Conservation (phyloP, 2,329 filamentous ascomycete species). For the Sarocladiaceae sp. region DNA sequence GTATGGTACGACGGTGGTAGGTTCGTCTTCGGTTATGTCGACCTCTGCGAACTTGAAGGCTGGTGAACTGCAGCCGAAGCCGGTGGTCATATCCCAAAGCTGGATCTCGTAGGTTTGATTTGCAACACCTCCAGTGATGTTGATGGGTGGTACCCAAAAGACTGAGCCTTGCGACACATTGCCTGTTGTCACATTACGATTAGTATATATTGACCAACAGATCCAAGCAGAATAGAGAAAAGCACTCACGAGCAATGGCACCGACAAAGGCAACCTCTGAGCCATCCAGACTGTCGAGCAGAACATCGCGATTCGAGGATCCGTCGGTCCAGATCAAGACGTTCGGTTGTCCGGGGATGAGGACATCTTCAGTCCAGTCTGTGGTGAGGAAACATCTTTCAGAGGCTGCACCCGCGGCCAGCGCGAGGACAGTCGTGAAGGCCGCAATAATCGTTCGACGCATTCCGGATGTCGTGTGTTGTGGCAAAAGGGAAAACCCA, state of each 20-base stretch:
- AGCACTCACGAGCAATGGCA: slow-evolving; percentile 8
- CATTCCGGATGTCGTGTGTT: background rate
- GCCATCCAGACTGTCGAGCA: background rate
- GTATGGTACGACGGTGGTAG: background rate
- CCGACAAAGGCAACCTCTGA: background rate
- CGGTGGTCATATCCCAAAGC: background rate
- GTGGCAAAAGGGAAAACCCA: background rate
- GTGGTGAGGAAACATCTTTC: slow-evolving; percentile 4
- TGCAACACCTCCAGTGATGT: background rate
- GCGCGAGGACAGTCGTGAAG: background rate
- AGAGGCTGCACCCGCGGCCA: background rate
- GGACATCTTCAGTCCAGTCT: background rate
- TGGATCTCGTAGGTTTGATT: background rate
- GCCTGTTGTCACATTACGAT: background rate
- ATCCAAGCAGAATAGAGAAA: background rate
- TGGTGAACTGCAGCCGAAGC: background rate
- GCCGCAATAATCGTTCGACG: background rate
- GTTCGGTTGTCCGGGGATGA: slow-evolving; percentile 2
- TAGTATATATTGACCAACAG: background rate
- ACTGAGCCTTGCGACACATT: slow-evolving; percentile 9
- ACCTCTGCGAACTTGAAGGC: slow-evolving; percentile 2
- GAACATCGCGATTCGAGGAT: background rate
- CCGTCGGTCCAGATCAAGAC: slow-evolving; percentile 1
- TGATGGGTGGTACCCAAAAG: background rate
- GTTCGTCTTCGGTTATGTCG: background rate